These are phyloP conservation scores for Endocarpon pusillum DNA, from an alignment of 495 filamentous ascomycete species.

Conservation along the genomic window DNA sequence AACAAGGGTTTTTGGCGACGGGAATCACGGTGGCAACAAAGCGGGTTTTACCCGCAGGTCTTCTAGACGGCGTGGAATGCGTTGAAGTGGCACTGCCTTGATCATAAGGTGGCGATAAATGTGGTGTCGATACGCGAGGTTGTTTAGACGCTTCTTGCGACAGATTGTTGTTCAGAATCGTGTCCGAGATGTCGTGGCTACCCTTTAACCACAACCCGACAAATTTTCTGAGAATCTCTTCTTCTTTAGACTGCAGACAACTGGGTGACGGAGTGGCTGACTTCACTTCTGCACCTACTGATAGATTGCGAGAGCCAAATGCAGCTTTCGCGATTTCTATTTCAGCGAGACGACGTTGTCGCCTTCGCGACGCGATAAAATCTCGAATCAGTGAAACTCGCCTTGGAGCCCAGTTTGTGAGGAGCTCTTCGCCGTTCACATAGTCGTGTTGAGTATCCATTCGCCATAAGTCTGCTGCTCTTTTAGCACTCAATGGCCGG, in stretches of 20 bases:
- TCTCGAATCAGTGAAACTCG: slow-evolving; percentile 77
- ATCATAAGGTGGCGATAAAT: slow-evolving; percentile 12
- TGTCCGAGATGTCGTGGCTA: slow-evolving; percentile 13
- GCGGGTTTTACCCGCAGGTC: slow-evolving; percentile 21
- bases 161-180: background rate
- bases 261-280: slow-evolving; percentile 22
- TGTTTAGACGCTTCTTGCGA: too few relatives aligned
- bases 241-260: slow-evolving; percentile 36
- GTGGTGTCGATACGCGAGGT: slow-evolving; percentile 3
- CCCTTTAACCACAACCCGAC: slow-evolving; percentile 64
- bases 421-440: slow-evolving; percentile 80
- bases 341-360: slow-evolving; percentile 53
- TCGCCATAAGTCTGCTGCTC: slow-evolving; percentile 84
- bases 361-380: slow-evolving; percentile 53
- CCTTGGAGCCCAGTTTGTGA: slow-evolving; percentile 71
- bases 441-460: slow-evolving; percentile 92
- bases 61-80: background rate
- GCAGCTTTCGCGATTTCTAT: slow-evolving; percentile 62
- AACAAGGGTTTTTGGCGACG: slow-evolving; percentile 53
- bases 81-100: slow-evolving; percentile 4
- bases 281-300: too few relatives aligned
- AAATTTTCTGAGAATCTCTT: slow-evolving; percentile 50
- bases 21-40: slow-evolving; percentile 53
- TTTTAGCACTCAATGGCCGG: slow-evolving; percentile 74
- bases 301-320: slow-evolving; percentile 32